Evolutionary conservation across 129 eudicot genomes (phyloP), one percentile per base, ranked within the genome.

Genomic region (Flaveria sonorensis): DNA sequence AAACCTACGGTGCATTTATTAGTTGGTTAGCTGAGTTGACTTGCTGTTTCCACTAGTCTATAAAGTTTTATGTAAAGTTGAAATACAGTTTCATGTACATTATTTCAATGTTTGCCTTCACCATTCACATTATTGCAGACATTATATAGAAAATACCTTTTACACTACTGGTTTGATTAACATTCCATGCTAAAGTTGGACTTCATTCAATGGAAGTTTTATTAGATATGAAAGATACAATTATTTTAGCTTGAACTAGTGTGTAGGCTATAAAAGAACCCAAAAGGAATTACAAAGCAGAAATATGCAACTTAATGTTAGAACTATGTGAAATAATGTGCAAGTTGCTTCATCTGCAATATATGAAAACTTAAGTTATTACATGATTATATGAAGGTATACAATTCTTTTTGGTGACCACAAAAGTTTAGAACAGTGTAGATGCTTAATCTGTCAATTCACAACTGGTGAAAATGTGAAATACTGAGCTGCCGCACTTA

Each of bases 371-470:
- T 36, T 36, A 72, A 55, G 23, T 21, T 57, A 73, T 56, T 40
- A 40, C 36, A 75, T 75, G 48, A 1, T 46, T 24, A 47, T 47
- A 63, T 30, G 21, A 18, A 63, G 60, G 60, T 11, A 46, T 24
- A 21, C 51, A 7, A 14, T 63, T 63, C 11, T 1, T 30, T 53
- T 59, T 26, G 10, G 19, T 47, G 60, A 60, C 50, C 65, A 30
- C 63, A 68, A 57, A 77, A 77, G 16, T 47, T 4, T 55, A 11
- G 43, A 68, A 53, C 32, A 36, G 51, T 51, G 39, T n/a, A 52
- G 73, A 68, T 40, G 75, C 72, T 45, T 46, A 14, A 78, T 60
- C 47, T 32, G 77, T 79, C 70, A 59, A 18, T 70, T 78, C 50
- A 69, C 12, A 39, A 69, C 30, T 12, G 13, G 16, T 48, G 71